Conservation (phyloP, 345 rosid genomes). For the Clausena lansium region DNA sequence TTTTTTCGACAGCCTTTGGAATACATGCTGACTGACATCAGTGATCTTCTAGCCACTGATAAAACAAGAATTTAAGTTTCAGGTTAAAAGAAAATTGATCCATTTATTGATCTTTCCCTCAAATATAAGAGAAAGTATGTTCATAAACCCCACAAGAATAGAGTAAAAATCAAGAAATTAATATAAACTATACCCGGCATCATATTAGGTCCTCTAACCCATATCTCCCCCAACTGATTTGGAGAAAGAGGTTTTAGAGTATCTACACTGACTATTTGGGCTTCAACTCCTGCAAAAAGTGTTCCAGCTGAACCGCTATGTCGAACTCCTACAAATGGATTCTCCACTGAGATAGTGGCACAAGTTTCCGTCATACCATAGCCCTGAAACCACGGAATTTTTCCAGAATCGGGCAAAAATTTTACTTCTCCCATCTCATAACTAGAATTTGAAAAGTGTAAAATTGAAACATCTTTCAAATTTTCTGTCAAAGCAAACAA, state of each 20-base stretch:
- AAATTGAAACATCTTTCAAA: background rate
- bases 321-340: constrained; percentile 36
- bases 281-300: constrained; percentile 69
- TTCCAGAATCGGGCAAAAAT: constrained; percentile 7
- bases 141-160: background rate
- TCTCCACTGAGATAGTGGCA: constrained; percentile 63
- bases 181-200: constrained; percentile 59
- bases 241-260: constrained; percentile 72
- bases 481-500: background rate
- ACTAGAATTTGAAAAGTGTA: background rate
- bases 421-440: background rate
- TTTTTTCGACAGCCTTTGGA: background rate
- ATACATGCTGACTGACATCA: background rate
- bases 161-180: background rate
- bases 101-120: too few species aligned
- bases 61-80: background rate
- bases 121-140: background rate
- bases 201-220: constrained; percentile 92
- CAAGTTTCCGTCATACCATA: constrained; percentile 92
- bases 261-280: constrained; percentile 63
- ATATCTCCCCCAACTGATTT: constrained; percentile 70
- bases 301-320: constrained; percentile 73
- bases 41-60: background rate
- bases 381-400: constrained; percentile 51
- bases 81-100: background rate